Evolutionary conservation across 2,329 filamentous ascomycete species (phyloP), one percentile per base, ranked within the genome.

Genomic region (Purpureocillium takamizusanense): DNA sequence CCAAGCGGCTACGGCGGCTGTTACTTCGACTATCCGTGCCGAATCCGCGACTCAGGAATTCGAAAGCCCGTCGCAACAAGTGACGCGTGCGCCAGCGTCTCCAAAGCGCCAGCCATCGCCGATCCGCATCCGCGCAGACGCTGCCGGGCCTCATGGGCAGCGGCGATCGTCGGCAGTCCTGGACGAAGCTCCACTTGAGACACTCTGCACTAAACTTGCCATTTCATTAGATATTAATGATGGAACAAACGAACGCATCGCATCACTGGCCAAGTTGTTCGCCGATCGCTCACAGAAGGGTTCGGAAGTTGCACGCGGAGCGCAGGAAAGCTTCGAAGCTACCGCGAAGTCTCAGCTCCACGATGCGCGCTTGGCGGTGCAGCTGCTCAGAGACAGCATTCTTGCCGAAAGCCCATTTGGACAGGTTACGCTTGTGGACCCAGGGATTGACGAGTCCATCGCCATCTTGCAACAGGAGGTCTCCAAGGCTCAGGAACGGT

Each of bases 381-480:
- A 71, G 44, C 48, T 72, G 8, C 51, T 77, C 13, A 57, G 63
- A 5, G 72, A 74, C 41, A 73, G 67, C 31, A 54, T 78, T 1
- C 54, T 77, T 2, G 69, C 70, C 0, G 74, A 78, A 47, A 74
- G 65, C 23, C 56, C 64, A 4, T 75, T 65, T 47, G 60, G 60
- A 0, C 52, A 62, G n/a, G 63, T 74, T 4, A 61, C 59, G 31
- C 61, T 79, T 6, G 56, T 67, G 6, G 75, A 79, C 46, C 63
- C 68, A 0, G 71, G 74, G 21, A 67, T 76, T 29, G 68, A 74
- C 39, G 60, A 54, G 3, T 69, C 67, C 2, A 67, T 78, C n/a
- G 51, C 54, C 0, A 60, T 72, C 10, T 46, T 75, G 38, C 52
- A 53, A 1, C 59, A 66, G 36, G 71, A 74, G 52, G 57, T 72